Conservation (phyloP, 1,139 yeast species). For the Yamadazyma aaseri region DNA sequence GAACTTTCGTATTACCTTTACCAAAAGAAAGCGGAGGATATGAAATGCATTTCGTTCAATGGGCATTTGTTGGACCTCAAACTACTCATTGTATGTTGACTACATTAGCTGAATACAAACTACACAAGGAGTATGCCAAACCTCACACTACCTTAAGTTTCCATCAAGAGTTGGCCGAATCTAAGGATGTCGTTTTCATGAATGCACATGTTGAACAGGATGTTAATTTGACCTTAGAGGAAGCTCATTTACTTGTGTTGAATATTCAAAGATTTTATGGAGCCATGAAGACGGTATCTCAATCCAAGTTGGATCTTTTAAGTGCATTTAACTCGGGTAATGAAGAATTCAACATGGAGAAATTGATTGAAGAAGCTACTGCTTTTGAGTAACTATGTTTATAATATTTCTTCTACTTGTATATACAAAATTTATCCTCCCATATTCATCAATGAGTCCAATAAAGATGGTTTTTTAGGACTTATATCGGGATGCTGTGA, state of each 20-base stretch:
- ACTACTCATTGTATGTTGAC: conserved; percentile 92
- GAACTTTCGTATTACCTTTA: conserved; percentile 71
- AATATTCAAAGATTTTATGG: conserved; percentile 91
- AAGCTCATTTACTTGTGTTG: conserved; percentile 75
- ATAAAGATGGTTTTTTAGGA: conserved; percentile 3
- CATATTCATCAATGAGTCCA: conserved; percentile 11
- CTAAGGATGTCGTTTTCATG: conserved; percentile 74
- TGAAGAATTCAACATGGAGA: conserved; percentile 60
- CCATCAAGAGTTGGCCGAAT: conserved; percentile 72
- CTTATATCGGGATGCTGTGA: not conserved
- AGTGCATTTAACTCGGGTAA: conserved; percentile 70
- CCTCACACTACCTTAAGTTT: conserved; percentile 92
- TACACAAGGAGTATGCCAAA: conserved; percentile 87
- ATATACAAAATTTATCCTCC: conserved; percentile 4
- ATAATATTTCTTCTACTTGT: conserved; percentile 2
- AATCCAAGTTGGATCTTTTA: conserved; percentile 56
- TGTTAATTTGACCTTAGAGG: conserved; percentile 60
- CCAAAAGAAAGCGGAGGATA: conserved; percentile 57
- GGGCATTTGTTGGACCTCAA: conserved; percentile 84
- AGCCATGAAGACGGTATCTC: conserved; percentile 48
- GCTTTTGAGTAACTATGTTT: conserved; percentile 48
- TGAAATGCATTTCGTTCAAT: conserved; percentile 91
- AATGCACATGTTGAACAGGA: conserved; percentile 82
- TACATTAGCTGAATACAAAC: conserved; percentile 86
- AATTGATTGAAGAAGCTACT: conserved; percentile 69